Conservation (phyloP, 345 rosid species). For the Gossypium rotundifolium region DNA sequence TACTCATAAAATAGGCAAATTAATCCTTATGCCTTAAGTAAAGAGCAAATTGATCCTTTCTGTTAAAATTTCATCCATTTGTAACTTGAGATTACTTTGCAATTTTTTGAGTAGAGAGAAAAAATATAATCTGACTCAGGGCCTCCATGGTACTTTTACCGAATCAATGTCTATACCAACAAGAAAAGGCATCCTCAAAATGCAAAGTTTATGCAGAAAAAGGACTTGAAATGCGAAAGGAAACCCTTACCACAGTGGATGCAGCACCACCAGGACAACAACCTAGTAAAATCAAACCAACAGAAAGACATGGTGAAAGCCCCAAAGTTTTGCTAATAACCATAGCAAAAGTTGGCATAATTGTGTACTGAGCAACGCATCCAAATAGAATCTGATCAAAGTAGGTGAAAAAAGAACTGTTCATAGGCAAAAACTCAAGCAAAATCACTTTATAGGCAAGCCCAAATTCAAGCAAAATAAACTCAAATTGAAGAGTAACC, state of each 20-base stretch:
- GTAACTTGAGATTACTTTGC: no score
- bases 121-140: no score
- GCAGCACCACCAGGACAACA: constrained; percentile 76
- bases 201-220: neutral
- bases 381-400: constrained; percentile 57
- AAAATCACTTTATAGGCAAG: no score
- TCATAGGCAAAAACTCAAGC: neutral
- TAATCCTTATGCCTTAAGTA: no score
- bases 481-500: neutral
- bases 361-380: constrained; percentile 54
- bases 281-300: constrained; percentile 55
- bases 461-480: neutral
- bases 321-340: constrained; percentile 44
- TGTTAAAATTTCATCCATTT: no score
- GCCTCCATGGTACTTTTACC: no score
- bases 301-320: constrained; percentile 56
- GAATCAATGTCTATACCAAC: neutral
- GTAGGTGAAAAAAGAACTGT: neutral
- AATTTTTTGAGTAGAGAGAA: no score
- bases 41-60: no score
- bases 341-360: constrained; percentile 47
- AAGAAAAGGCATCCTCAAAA: neutral
- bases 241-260: constrained; percentile 59
- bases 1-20: no score
- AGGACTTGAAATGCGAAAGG: neutral